Evolutionary conservation across 2,329 filamentous ascomycete species (phyloP).

Genomic region (Diaporthe sp.): DNA sequence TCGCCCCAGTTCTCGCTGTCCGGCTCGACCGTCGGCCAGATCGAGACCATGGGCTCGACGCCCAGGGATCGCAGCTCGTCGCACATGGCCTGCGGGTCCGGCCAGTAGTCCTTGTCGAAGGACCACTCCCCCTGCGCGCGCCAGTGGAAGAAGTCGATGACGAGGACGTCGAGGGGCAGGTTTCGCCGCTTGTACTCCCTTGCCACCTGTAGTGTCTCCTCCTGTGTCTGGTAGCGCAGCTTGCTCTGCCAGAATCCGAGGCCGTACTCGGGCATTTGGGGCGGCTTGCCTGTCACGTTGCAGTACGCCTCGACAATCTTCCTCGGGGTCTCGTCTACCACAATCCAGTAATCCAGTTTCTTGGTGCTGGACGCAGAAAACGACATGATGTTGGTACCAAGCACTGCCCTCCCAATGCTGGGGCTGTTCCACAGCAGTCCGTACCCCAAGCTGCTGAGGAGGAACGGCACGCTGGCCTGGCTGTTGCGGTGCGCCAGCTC

Average conservation of each 20-base stretch:
- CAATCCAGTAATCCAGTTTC: slow-evolving; percentile 73
- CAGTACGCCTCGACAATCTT: slow-evolving; percentile 70
- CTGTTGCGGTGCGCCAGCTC: slow-evolving; percentile 77
- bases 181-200: slow-evolving; percentile 68
- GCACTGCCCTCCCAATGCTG: slow-evolving; percentile 68
- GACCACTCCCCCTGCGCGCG: slow-evolving; percentile 75
- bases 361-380: slow-evolving; percentile 72
- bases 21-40: slow-evolving; percentile 76
- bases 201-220: slow-evolving; percentile 71
- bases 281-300: slow-evolving; percentile 67
- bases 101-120: slow-evolving; percentile 74
- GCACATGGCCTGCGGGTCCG: slow-evolving; percentile 74
- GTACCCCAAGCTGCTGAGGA: slow-evolving; percentile 70
- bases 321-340: slow-evolving; percentile 66
- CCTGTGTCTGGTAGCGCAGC: slow-evolving; percentile 74
- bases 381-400: slow-evolving; percentile 71
- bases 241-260: slow-evolving; percentile 79
- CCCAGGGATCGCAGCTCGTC: slow-evolving; percentile 68
- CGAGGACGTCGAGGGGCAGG: slow-evolving; percentile 74
- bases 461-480: slow-evolving; percentile 74
- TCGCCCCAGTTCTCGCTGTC: slow-evolving; percentile 70
- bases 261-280: slow-evolving; percentile 78
- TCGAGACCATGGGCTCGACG: slow-evolving; percentile 76
- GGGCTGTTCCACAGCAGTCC: slow-evolving; percentile 78
- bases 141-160: slow-evolving; percentile 78